Conservation (phyloP, 768 basidiomycete species). For the Agaricus bisporus region DNA sequence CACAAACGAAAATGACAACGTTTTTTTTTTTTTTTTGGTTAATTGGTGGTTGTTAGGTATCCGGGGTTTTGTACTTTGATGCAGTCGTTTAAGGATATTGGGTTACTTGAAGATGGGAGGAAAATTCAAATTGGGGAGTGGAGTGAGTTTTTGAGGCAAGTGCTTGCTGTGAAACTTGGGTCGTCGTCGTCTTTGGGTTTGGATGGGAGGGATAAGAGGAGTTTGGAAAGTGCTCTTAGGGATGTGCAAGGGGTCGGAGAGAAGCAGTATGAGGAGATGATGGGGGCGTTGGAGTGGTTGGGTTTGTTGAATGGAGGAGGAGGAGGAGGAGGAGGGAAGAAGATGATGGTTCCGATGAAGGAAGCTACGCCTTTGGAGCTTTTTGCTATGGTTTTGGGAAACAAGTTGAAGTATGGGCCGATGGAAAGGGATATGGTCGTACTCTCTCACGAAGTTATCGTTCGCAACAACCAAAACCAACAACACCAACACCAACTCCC, state of each 20-base stretch:
- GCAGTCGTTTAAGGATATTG: slow-evolving; percentile 64
- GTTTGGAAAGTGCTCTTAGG: slow-evolving; percentile 1
- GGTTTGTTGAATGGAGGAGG: too few relatives aligned
- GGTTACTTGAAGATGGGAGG: slow-evolving; percentile 48
- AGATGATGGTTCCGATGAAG: background rate
- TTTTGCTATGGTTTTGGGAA: slow-evolving; percentile 65
- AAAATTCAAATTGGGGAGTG: slow-evolving; percentile 34
- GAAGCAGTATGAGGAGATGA: background rate
- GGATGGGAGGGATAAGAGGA: background rate
- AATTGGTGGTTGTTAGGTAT: slow-evolving; percentile 47
- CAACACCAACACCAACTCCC: too few relatives aligned
- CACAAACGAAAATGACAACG: too few relatives aligned
- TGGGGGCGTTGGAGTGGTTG: slow-evolving; percentile 6
- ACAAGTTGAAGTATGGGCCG: slow-evolving; percentile 61
- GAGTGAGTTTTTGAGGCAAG: slow-evolving; percentile 26
- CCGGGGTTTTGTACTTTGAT: slow-evolving; percentile 76
- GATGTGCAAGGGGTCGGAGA: background rate
- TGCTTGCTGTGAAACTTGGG: slow-evolving; percentile 18
- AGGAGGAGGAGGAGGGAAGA: too few relatives aligned
- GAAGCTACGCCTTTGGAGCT: slow-evolving; percentile 56
- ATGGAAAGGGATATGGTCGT: slow-evolving; percentile 84
- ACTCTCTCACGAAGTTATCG: slow-evolving; percentile 77
- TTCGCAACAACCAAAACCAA: slow-evolving; percentile 21
- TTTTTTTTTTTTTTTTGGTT: too few relatives aligned
- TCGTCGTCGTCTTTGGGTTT: background rate